Evolutionary conservation across 495 filamentous ascomycete species (phyloP).

Genomic region (Achaetomiella virescens): DNA sequence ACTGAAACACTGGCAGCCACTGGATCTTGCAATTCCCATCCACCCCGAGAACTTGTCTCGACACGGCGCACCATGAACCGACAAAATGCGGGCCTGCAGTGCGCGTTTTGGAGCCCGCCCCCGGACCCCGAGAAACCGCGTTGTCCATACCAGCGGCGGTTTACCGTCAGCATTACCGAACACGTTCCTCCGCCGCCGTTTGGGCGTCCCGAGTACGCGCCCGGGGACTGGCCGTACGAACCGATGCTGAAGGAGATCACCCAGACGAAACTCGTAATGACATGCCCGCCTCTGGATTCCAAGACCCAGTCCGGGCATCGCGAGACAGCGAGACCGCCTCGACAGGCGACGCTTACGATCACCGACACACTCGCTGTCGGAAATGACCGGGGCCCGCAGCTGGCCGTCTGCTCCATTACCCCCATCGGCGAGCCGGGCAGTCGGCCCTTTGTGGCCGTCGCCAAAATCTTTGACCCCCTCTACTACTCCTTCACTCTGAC

Average conservation of each 20-base stretch:
- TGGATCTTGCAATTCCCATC: too few species aligned
- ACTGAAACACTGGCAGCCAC: too few species aligned
- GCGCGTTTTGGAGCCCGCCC: conserved; percentile 4
- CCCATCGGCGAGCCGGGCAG: background rate
- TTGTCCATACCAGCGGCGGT: background rate
- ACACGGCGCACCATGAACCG: too few species aligned
- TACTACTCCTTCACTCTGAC: conserved; percentile 16
- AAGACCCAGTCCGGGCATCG: too few species aligned
- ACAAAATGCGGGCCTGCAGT: too few species aligned
- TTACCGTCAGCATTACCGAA: background rate
- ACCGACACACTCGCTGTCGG: background rate
- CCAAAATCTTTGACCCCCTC: conserved; percentile 19
- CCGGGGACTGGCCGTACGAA: background rate
- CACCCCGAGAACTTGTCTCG: too few species aligned
- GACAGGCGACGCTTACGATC: background rate
- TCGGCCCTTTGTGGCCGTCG: conserved; percentile 6
- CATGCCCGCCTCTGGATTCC: background rate
- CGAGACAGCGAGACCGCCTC: too few species aligned
- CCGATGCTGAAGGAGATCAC: background rate
- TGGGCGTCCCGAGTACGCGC: background rate
- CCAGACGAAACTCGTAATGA: background rate
- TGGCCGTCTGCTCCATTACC: background rate
- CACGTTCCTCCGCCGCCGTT: conserved; percentile 3
- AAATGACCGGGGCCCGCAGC: background rate
- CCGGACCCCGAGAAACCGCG: background rate